These are phyloP conservation scores for Clavariopsis aquatica DNA, from an alignment of 495 filamentous ascomycete species.

Conservation along the genomic window DNA sequence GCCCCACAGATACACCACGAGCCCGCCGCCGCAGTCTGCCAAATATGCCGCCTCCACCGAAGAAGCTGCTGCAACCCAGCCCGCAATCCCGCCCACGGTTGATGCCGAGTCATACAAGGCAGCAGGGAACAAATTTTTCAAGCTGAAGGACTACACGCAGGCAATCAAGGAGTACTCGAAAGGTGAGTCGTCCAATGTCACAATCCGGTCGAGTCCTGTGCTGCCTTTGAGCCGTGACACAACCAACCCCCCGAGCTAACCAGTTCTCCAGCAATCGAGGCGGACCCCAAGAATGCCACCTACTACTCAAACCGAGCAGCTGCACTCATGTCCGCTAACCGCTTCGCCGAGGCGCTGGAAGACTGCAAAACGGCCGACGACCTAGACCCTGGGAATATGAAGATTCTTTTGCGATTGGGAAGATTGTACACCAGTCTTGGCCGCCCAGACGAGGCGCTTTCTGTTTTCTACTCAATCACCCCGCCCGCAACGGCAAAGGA, in stretches of 20 bases:
- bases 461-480: conserved; percentile 69
- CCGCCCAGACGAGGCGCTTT: conserved; percentile 78
- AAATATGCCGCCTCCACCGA: conserved; percentile 43
- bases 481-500: conserved; percentile 82
- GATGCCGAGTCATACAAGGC: conserved; percentile 90
- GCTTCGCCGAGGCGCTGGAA: conserved; percentile 76
- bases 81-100: conserved; percentile 52
- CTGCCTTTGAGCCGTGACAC: conserved; percentile 9
- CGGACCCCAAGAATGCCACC: conserved; percentile 74
- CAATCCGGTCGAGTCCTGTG: conserved; percentile 15
- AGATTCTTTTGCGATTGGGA: conserved; percentile 83
- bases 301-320: conserved; percentile 95
- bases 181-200: conserved; percentile 56
- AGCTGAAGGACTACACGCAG: conserved; percentile 78
- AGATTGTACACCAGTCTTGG: conserved; percentile 86
- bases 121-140: conserved; percentile 94
- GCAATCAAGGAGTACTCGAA: conserved; percentile 93
- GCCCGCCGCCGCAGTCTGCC: conserved; percentile 50
- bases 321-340: conserved; percentile 81
- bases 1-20: conserved; percentile 68
- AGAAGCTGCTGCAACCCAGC: conserved; percentile 35
- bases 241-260: conserved; percentile 11
- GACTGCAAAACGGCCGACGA: conserved; percentile 80
- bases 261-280: conserved; percentile 68
- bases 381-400: conserved; percentile 76